Percentiles rank a stretch among this genome's conserved stretches.
These are phyloP conservation scores for Trichomonas tenax DNA, from an alignment of 208 protist species.

Conservation along the genomic window DNA sequence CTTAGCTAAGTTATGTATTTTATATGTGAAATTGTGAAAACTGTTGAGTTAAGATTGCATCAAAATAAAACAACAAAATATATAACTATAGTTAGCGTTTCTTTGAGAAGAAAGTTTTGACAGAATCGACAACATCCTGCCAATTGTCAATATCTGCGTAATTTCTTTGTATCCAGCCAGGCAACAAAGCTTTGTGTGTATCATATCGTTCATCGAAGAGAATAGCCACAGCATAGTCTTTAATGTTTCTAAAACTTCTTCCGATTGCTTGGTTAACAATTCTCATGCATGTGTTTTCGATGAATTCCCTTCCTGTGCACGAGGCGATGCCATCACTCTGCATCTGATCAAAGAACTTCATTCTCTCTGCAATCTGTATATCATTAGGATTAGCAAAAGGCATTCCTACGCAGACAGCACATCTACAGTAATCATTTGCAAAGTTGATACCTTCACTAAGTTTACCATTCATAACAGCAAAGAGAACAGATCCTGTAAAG, in stretches of 20 bases:
- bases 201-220: not conserved
- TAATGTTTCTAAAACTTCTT: slow-evolving; percentile 5
- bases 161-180: not conserved
- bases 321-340: not conserved
- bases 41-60: no score
- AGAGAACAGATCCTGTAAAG: not conserved
- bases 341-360: not conserved
- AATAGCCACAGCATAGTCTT: not conserved
- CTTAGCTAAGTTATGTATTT: no score
- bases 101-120: not conserved
- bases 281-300: not conserved
- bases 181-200: not conserved
- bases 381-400: not conserved
- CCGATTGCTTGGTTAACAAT: slow-evolving; percentile 5
- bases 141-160: not conserved
- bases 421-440: slow-evolving; percentile 9
- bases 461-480: slow-evolving; percentile 15
- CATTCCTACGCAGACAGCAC: not conserved
- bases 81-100: no score
- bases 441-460: slow-evolving; percentile 16
- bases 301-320: not conserved
- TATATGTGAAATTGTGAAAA: no score
- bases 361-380: not conserved
- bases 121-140: not conserved
- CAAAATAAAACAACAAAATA: no score